Base-by-base conservation (phyloP, 306 rosid genomes). In the Glycine latifolia region DNA sequence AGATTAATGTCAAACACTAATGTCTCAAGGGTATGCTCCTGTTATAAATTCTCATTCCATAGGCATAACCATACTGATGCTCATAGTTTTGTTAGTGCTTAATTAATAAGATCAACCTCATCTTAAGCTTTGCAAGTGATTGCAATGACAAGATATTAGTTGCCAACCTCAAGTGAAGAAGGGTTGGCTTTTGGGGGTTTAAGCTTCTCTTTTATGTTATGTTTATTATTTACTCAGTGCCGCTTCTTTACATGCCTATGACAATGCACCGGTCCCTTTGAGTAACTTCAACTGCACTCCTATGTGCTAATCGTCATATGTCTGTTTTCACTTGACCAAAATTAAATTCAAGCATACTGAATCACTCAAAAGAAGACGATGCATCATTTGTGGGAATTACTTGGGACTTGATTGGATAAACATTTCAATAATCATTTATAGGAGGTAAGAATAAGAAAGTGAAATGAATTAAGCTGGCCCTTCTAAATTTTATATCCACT, bases 21-120 rank as follows among this genome's bases (percentile, higher is more conserved):
- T 84, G 82, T 88, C 65, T 89, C 94, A 53, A 90, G 93, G 90
- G 97, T 93, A 88, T 81, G 54, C 79, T 66, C 31, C 73, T 68
- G 65, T 71, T 33, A 35, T 44, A 71, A 56, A 73, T 33, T 73
- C 11, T 74, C 70, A 53, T 44, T 68, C 14, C 75, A 26, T 8
- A 33, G 7, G 63, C 68, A 60, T 35, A 59, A 15, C 4, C 37
- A 14, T 5, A 12, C n/a, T 8, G 13, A 39, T 39, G 52, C 16
- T 41, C 46, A 10, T 20, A 37, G 47, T 20, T 71, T 8, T 31
- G 3, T 43, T 56, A 48, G 49, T 59, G 59, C 41, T 37, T 37
- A 37, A 55, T 58, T 47, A 6, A 62, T 46, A 69, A 11, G 31
- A 56, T 56, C 7, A 15, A 47, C 49, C 71, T 76, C 43, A 46